Conservation (phyloP, 2,329 filamentous ascomycete species). For the Diaporthe destruens region DNA sequence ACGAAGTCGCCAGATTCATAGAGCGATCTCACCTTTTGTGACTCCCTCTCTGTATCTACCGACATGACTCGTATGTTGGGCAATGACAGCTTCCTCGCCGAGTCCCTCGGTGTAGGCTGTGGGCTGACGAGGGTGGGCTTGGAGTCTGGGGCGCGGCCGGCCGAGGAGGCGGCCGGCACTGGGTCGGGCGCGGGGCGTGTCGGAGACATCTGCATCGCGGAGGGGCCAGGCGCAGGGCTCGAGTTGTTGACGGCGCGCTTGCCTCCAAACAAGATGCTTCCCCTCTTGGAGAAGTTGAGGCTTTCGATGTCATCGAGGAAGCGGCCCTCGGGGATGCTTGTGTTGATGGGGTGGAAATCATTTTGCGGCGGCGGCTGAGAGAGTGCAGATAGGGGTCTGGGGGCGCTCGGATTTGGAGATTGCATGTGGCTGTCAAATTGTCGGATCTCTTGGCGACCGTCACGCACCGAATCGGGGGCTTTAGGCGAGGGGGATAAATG, state of each 20-base stretch:
- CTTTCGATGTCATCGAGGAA: constrained; percentile 69
- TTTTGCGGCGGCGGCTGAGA: constrained; percentile 48
- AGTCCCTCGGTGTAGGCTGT: constrained; percentile 42
- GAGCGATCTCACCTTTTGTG: constrained; percentile 76
- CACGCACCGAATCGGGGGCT: constrained; percentile 28
- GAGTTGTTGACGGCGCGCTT: constrained; percentile 50
- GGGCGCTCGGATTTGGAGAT: constrained; percentile 42
- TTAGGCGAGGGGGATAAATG: constrained; percentile 36
- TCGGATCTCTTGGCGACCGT: constrained; percentile 37
- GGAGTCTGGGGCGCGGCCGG: constrained; percentile 42
- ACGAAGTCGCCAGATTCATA: constrained; percentile 69
- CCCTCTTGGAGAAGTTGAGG: constrained; percentile 72
- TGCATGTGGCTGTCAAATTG: constrained; percentile 39
- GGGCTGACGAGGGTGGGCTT: constrained; percentile 39
- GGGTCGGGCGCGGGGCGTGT: constrained; percentile 36
- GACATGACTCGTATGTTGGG: constrained; percentile 67
- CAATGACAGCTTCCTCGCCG: constrained; percentile 45
- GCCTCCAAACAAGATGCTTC: constrained; percentile 72
- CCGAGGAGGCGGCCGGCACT: constrained; percentile 32
- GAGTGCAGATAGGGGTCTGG: constrained; percentile 46
- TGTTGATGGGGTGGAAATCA: constrained; percentile 65
- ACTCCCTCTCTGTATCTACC: constrained; percentile 71
- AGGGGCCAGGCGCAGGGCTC: constrained; percentile 19
- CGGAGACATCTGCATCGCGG: constrained; percentile 31
- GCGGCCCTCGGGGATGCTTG: constrained; percentile 67